Base-by-base conservation (phyloP, 129 eudicot species). In the Solidago caesia region DNA sequence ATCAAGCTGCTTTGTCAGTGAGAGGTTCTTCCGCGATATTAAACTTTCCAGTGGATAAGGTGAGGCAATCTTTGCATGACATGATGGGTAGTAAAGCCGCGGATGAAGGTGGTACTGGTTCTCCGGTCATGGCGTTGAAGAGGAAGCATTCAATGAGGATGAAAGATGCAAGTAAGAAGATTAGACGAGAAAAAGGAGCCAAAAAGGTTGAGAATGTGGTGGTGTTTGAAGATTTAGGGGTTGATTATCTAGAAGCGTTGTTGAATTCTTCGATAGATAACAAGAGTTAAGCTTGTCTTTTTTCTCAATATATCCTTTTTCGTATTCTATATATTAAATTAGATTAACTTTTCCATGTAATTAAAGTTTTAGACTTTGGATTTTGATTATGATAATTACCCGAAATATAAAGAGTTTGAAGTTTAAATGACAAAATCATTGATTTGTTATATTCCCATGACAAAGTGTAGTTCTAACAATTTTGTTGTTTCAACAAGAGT, bases 211-310 rank as follows among this genome's bases (percentile, higher is more conserved):
- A 73, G 56, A 26, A 73, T 45, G 47, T 73, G 57, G 68, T 73
- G 45, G 84, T 87, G 60, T 87, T 90, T 10, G 88, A 90, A 82
- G 96, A 90, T 66, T 85, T 90, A 74, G 96, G 92, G 46, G 86
- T 80, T 73, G 92, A 90, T 26, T 87, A 83, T 71, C 85, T 90
- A 82, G 96, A 90, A 70, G 55, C 85, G 70, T 85, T 90, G 73
- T 79, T 89, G 81, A 85, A 81, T 70, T 79, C 79, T 63, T 84
- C 83, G 6, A 43, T 71, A 49, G 67, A 78, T 44, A 66, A 53
- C 39, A 14, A 71, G 33, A 71, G 13, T 75, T 79, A 56, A 75
- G 67, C 14, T 53, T 75, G n/a, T 53, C 29, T 33, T 52, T 48
- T 65, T 41, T 16, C 14, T 52, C 5, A 21, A 21, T 47, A 47